phyloP scores from a whole-genome alignment of 306 rosid species.

The Castanea crenata region DNA sequence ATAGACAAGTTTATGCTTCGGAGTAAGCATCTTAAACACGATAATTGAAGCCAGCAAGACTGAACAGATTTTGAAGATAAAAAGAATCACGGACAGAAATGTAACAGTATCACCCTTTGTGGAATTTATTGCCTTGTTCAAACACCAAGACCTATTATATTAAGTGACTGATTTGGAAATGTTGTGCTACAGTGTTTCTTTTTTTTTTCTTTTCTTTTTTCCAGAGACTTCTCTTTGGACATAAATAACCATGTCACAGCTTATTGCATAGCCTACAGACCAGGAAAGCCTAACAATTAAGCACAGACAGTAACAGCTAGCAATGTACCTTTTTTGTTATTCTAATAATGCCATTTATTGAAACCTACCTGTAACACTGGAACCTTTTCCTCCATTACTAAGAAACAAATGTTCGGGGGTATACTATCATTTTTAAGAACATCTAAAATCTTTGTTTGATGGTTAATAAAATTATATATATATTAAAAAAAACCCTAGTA shows the following conservation, averaged over 20 bases:
- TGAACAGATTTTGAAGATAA: background rate
- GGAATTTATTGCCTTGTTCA: background rate
- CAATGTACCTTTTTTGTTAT: background rate
- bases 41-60: background rate
- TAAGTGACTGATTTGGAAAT: background rate
- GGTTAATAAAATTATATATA: no score
- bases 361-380: background rate
- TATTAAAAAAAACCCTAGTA: no score
- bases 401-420: background rate
- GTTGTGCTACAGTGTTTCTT: background rate
- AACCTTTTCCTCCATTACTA: background rate
- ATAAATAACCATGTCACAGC: background rate
- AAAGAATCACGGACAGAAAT: background rate
- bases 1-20: background rate
- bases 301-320: background rate
- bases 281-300: background rate
- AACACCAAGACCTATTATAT: background rate
- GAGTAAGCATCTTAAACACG: background rate
- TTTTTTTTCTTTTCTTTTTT: background rate
- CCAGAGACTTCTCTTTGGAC: background rate
- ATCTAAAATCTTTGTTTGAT: no score
- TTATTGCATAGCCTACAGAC: background rate
- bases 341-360: background rate
- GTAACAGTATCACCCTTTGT: background rate
- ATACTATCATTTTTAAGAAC: background rate